Evolutionary conservation across 2,329 filamentous ascomycete genomes (phyloP), one percentile per base, ranked within the genome.

Genomic region (Karstenula rhodostoma): DNA sequence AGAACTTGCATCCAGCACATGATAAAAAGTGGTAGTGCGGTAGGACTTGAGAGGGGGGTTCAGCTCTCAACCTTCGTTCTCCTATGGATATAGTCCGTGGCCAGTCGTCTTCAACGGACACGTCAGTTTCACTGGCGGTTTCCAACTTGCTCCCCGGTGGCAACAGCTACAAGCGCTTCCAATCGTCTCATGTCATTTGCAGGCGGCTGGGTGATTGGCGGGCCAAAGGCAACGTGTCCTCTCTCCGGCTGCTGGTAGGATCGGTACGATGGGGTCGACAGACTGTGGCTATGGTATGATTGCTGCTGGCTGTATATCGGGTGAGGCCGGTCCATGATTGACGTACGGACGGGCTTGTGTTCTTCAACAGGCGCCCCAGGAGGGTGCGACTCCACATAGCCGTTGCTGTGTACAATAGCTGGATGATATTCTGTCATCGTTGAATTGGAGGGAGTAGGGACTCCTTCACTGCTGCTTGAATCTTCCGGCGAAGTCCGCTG

Each of bases 111-210:
- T 8, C 19, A 12, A 23, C 42, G 7, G 19, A 22, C 42, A 10
- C 19, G 19, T 19, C n/a, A 23, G n/a, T 22, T 23, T 58, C 50
- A 69, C 19, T 69, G 69, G 33, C 70, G 72, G 25, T 75, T 70
- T 17, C 69, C 72, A 19, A 76, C 73, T 40, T 78, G 82, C 71
- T 88, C 86, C 62, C 84, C 84, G 2, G 87, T 89, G 4, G 87
- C 87, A 44, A 89, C 87, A 5, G 87, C 87, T n/a, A 89, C 87
- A 9, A 90, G 81, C 25, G 87, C 86, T 62, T 89, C 85, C 5
- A 90, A 75, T 42, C 86, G 80, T 51, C 82, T 79, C 83, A 88
- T 84, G 44, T 86, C 83, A 43, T 80, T 79, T 5, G 78, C 61
- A 66, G 59, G 79, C 52, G 62, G 76, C 48, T 78, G 76, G 1